phyloP scores from a whole-genome alignment of 176 grass and related monocot species.

The Cymbopogon citratus region DNA sequence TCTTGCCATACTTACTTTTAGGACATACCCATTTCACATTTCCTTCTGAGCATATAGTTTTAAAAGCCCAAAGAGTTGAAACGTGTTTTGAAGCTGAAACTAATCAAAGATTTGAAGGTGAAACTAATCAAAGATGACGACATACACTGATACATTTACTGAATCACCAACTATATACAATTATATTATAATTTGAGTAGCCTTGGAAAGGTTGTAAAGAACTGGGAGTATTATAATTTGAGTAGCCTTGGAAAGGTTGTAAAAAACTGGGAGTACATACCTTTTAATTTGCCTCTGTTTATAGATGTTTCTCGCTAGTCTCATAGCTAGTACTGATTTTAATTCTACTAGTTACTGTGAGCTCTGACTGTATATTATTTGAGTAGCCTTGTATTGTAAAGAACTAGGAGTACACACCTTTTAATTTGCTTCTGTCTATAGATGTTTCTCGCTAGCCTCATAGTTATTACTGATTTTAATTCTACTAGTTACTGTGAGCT shows the following conservation, averaged over 20 bases:
- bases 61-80: neutral
- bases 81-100: neutral
- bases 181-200: neutral
- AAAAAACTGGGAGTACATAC: neutral
- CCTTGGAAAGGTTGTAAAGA: neutral
- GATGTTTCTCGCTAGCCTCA: neutral
- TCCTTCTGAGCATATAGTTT: neutral
- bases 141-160: neutral
- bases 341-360: neutral
- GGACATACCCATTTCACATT: neutral
- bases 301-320: neutral
- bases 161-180: neutral
- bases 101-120: neutral
- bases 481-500: neutral
- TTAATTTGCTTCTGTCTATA: neutral
- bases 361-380: neutral
- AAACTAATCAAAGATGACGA: neutral
- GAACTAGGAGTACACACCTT: neutral
- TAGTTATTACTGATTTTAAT: neutral
- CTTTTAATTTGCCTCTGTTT: neutral
- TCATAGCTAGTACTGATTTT: neutral
- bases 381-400: neutral
- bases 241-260: neutral
- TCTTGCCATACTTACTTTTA: neutral
- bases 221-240: neutral